Evolutionary conservation across 495 filamentous ascomycete genomes (phyloP).

Genomic region (Neurospora sp.): DNA sequence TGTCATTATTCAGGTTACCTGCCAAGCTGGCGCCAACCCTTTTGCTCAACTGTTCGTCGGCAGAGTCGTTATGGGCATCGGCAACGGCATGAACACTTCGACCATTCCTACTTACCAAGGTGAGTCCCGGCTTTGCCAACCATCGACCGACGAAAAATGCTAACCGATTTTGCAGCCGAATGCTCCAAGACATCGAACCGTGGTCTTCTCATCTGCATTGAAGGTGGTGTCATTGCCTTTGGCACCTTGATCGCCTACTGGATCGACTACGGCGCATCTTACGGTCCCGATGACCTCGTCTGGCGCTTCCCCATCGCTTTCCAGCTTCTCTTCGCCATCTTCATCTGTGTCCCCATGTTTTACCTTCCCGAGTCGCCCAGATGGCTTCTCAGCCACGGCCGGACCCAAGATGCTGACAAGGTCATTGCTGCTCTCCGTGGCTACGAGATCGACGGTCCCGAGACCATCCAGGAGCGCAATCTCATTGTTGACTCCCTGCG

Average conservation of each 20-base stretch:
- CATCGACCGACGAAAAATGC: conserved; percentile 7
- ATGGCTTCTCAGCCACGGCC: conserved; percentile 60
- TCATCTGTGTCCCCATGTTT: conserved; percentile 53
- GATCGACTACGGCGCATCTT: conserved; percentile 71
- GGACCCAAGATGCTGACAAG: conserved; percentile 54
- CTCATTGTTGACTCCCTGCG: conserved; percentile 56
- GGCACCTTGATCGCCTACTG: conserved; percentile 73
- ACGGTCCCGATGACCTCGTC: conserved; percentile 50
- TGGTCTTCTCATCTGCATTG: conserved; percentile 75
- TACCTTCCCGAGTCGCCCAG: conserved; percentile 70
- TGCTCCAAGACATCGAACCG: conserved; percentile 67
- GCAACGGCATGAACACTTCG: conserved; percentile 69
- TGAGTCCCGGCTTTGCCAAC: conserved; percentile 33
- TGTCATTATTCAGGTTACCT: conserved; percentile 56
- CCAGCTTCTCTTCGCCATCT: conserved; percentile 63
- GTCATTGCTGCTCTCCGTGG: conserved; percentile 63
- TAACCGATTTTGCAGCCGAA: conserved; percentile 29
- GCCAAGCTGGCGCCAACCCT: conserved; percentile 30
- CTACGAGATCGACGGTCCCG: conserved; percentile 46
- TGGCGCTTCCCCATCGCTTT: conserved; percentile 82
- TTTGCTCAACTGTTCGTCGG: conserved; percentile 67
- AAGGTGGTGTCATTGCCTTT: conserved; percentile 71
- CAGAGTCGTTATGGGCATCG: conserved; percentile 62
- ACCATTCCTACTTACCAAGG: conserved; percentile 78
- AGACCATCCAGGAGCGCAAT: conserved; percentile 46